Evolutionary conservation across 2,329 filamentous ascomycete genomes (phyloP).

Genomic region (Diaporthe citri): DNA sequence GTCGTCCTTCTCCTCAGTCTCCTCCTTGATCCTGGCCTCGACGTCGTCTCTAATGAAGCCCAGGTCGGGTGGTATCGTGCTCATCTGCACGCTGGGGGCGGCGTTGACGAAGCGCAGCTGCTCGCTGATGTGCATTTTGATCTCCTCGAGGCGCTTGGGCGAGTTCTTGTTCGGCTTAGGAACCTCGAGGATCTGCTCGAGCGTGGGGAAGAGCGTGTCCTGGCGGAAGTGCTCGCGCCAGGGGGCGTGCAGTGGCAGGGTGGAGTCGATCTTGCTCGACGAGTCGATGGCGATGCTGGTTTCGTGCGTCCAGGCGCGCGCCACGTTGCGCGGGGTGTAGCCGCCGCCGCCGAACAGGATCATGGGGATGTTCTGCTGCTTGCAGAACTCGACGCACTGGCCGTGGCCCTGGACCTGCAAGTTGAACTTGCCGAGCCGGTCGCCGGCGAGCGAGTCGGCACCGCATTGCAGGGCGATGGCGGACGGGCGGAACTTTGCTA

Average conservation of each 20-base stretch:
- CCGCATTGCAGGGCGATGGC: slow-evolving; percentile 97
- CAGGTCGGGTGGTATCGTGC: slow-evolving; percentile 83
- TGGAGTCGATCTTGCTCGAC: slow-evolving; percentile 75
- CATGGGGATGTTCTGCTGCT: slow-evolving; percentile 82
- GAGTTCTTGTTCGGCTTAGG: slow-evolving; percentile 83
- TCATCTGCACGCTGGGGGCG: slow-evolving; percentile 89
- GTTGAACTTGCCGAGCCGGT: slow-evolving; percentile 95
- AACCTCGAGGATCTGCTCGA: slow-evolving; percentile 79
- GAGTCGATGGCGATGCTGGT: slow-evolving; percentile 89
- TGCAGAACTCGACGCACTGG: slow-evolving; percentile 90
- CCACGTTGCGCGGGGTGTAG: slow-evolving; percentile 96
- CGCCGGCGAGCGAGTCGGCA: slow-evolving; percentile 92
- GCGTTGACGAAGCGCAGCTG: slow-evolving; percentile 88
- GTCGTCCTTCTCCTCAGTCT: slow-evolving; percentile 70
- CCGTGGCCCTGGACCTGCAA: slow-evolving; percentile 96
- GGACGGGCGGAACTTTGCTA: slow-evolving; percentile 86
- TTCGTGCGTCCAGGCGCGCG: slow-evolving; percentile 96
- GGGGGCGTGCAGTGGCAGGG: slow-evolving; percentile 83
- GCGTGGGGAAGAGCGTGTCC: slow-evolving; percentile 87
- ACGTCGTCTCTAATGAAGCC: slow-evolving; percentile 76
- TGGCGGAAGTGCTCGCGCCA: slow-evolving; percentile 91
- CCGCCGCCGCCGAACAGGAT: slow-evolving; percentile 94
- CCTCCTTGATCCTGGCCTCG: slow-evolving; percentile 75
- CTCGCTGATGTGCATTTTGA: slow-evolving; percentile 83
- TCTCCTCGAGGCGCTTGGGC: slow-evolving; percentile 78